Conservation (phyloP, 805 yeast genomes). For the Saccharomycopsis fodiens region DNA sequence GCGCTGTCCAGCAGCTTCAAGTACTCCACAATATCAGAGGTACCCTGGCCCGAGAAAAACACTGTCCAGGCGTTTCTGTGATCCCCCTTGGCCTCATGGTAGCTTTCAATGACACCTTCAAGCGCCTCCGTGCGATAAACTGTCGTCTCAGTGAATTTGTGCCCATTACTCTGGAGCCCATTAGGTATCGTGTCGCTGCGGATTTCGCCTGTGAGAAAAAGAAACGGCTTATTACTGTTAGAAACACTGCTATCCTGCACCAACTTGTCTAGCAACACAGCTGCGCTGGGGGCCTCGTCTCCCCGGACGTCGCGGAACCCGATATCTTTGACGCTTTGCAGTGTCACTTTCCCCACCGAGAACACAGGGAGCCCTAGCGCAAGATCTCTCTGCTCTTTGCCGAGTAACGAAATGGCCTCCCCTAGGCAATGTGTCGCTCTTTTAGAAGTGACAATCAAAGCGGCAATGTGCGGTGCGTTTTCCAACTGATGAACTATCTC, state of each 20-base stretch:
- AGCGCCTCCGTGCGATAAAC: constrained; percentile 61
- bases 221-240: constrained; percentile 29
- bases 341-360: constrained; percentile 92
- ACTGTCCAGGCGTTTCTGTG: constrained; percentile 51
- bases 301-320: constrained; percentile 72
- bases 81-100: constrained; percentile 17
- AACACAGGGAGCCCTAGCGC: constrained; percentile 51
- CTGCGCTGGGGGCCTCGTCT: background rate
- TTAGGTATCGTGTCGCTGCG: constrained; percentile 77
- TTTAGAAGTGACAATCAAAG: constrained; percentile 61
- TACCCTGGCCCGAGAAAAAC: constrained; percentile 89
- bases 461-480: background rate
- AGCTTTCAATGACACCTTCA: constrained; percentile 37
- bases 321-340: constrained; percentile 41
- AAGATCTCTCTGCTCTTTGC: constrained; percentile 14
- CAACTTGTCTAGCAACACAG: background rate
- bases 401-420: constrained; percentile 30
- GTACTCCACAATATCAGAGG: constrained; percentile 49
- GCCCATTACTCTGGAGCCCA: constrained; percentile 37
- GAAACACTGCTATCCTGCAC: background rate
- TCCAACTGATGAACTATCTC: background rate
- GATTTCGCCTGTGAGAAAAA: constrained; percentile 81
- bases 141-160: constrained; percentile 47
- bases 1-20: constrained; percentile 21
- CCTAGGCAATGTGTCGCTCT: constrained; percentile 80